Evolutionary conservation across 2,329 filamentous ascomycete species (phyloP), one percentile per base, ranked within the genome.

Genomic region (Teratosphaeria destructans): DNA sequence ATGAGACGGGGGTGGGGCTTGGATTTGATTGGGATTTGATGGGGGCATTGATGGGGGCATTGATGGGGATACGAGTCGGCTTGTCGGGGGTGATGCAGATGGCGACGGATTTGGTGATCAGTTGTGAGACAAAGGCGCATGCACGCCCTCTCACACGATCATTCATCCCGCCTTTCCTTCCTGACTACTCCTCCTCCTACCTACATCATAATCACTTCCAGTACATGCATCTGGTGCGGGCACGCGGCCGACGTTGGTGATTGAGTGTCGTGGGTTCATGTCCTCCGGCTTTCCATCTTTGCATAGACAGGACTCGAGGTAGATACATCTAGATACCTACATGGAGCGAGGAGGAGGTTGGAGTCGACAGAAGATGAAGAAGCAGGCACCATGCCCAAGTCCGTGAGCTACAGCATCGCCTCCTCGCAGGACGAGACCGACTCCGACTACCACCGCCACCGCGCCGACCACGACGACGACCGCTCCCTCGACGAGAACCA

Each of bases 341-440:
- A 23, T 23, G 23, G 23, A 23, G 23, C 23, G 23, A 23, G 19
- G 7, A 56, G 12, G 19, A 47, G 43, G 43, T n/a, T 47, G 43
- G 7, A 47, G 14, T n/a, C 16, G 3, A 19, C 23, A 35, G 37
- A 14, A 55, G 12, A 29, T 27, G 32, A 57, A 47, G 12, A 19
- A 47, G 19, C 43, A 49, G 19, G 43, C 43, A 66, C 53, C 47
- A 73, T 73, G 72, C 70, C 72, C 5, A 71, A 67, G 59, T 72
- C 71, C 52, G 63, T 70, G 58, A 67, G 67, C 60, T 62, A 62
- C 61, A 65, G 61, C 55, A 52, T 61, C 32, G 63, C 63, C 35
- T 71, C 66, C 59, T 75, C 70, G 61, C 63, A 73, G 61, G 68
- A 70, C 62, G 61, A 64, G 55, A 61, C 64, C 65, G 64, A 68